Evolutionary conservation across 345 rosid genomes (phyloP), one percentile per base, ranked within the genome.

Genomic region (Rhizophora mangle): DNA sequence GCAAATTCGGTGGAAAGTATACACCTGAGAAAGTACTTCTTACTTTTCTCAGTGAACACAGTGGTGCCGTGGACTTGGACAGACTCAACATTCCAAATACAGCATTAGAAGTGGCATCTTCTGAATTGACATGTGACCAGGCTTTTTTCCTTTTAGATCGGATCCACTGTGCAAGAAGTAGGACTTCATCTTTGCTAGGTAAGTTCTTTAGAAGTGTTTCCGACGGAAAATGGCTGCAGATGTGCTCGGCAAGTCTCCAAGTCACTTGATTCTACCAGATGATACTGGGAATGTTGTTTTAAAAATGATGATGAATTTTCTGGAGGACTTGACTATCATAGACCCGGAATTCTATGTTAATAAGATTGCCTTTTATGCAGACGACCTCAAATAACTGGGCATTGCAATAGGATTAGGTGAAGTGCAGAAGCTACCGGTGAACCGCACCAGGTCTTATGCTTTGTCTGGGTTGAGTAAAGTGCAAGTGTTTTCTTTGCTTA

Each of bases 261-360:
- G 39, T 19, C 13, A 68, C 16, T 37, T 49, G 22, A n/a, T 68
- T 47, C 72, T 68, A 59, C 52, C 29, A 19, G 72, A 68, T 68
- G 64, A 30, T 13, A 27, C 64, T 9, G 64, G 52, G 21, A 60
- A 55, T 29, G 27, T 29, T 13, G 60, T 59, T 26, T 58, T 59
- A 8, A 64, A 59, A 1, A 59, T 68, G 65, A 57, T 46, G 62
- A 68, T 8, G 24, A 15, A 6, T 47, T 39, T 68, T 26, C 8
- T 26, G 64, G 71, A 16, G 19, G 22, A 49, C 27, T 49, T 8
- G 13, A 11, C 19, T 16, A 67, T 67, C 18, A n/a, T 67, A 54
- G 51, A 37, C 19, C 61, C 37, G 5, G 71, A 56, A 19, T 68
- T 20, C 32, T 68, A 57, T 37, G 37, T 36, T 52, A 57, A 68